Evolutionary conservation across 176 grass and related monocot genomes (phyloP).

Genomic region (Carex kokanica): DNA sequence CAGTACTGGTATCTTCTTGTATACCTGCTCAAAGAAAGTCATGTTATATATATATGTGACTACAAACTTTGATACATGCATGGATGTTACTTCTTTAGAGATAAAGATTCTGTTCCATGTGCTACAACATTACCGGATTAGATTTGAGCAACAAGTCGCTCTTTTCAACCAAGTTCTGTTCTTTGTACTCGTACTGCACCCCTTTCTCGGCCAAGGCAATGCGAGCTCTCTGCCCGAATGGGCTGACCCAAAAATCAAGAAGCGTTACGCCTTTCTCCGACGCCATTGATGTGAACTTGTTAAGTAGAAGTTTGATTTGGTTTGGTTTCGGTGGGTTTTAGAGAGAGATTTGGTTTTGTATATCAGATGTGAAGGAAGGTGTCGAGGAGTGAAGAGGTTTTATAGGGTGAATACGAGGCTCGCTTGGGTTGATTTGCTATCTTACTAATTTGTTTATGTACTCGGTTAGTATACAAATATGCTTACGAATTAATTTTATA

Average conservation of each 20-base stretch:
- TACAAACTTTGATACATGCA: neutral
- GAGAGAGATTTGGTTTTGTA: no score
- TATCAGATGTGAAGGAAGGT: no score
- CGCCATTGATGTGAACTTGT: neutral
- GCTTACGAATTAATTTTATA: neutral
- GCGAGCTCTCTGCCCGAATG: slow-evolving; percentile 44
- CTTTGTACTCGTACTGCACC: slow-evolving; percentile 51
- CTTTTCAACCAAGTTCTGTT: slow-evolving; percentile 38
- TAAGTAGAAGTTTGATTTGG: neutral
- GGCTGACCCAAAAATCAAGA: slow-evolving; percentile 51
- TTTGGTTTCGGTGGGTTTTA: no score
- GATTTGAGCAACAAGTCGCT: slow-evolving; percentile 50
- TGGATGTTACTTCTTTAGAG: no score
- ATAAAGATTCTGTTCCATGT: neutral
- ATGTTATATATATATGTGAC: neutral
- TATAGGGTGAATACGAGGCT: neutral
- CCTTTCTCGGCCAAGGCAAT: slow-evolving; percentile 64
- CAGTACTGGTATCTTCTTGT: slow-evolving; percentile 61
- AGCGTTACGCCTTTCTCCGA: slow-evolving; percentile 28
- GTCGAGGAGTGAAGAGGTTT: no score
- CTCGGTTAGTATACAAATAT: neutral
- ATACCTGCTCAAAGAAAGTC: neutral
- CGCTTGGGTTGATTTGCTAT: neutral
- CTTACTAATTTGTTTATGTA: neutral
- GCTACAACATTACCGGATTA: slow-evolving; percentile 38